Percentiles rank a stretch among this genome's conserved stretches.
Evolutionary conservation across 495 filamentous ascomycete genomes (phyloP).

Genomic region (Aspergillus coremiiformis): DNA sequence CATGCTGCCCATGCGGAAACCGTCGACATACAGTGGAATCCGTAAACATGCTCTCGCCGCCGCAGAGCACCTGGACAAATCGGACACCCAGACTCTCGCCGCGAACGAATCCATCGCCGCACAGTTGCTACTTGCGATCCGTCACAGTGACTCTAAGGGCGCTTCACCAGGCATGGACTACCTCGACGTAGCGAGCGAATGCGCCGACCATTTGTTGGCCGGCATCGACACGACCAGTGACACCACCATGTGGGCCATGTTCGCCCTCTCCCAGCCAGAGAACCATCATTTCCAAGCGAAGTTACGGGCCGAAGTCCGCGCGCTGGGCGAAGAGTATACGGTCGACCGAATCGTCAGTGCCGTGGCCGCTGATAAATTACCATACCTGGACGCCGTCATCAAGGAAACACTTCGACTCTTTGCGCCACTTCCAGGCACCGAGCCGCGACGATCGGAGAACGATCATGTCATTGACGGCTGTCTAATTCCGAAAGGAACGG

Average conservation of each 20-base stretch:
- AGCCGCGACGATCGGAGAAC: constrained; percentile 42
- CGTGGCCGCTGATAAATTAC: constrained; percentile 52
- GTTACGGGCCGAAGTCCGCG: constrained; percentile 18
- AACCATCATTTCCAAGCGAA: constrained; percentile 19
- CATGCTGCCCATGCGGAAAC: constrained; percentile 25
- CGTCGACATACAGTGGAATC: constrained; percentile 31
- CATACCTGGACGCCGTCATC: constrained; percentile 60
- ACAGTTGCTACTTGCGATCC: background rate
- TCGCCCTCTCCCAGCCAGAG: constrained; percentile 24
- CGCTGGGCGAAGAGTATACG: background rate
- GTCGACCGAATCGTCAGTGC: constrained; percentile 29
- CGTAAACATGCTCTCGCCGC: constrained; percentile 21
- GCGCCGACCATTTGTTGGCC: constrained; percentile 24
- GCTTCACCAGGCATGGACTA: constrained; percentile 1
- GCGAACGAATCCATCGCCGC: background rate
- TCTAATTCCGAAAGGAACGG: constrained; percentile 48
- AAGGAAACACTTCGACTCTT: constrained; percentile 65
- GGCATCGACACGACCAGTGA: constrained; percentile 30
- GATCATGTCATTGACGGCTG: constrained; percentile 25
- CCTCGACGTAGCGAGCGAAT: constrained; percentile 26
- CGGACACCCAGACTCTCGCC: no score
- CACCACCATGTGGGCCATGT: constrained; percentile 29
- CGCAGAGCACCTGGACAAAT: constrained; percentile 12
- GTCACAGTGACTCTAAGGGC: background rate
- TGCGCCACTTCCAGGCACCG: constrained; percentile 57